Evolutionary conservation across 495 filamentous ascomycete species (phyloP).

Genomic region (Neurospora sp.): DNA sequence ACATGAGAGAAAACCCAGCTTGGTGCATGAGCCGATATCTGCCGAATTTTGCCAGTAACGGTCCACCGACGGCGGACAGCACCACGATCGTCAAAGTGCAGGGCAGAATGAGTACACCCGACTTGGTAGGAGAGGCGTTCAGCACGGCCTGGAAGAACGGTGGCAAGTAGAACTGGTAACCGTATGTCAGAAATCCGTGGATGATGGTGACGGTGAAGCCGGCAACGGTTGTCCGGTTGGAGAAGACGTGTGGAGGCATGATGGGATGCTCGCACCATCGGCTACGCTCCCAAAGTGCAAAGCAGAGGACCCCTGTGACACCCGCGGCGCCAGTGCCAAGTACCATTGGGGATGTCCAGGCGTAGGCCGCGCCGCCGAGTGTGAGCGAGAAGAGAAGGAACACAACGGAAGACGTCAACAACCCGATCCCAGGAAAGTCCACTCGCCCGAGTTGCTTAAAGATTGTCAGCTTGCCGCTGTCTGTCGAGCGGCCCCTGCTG

Average conservation of each 20-base stretch:
- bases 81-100: conserved; percentile 32
- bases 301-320: conserved; percentile 12
- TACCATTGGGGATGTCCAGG: conserved; percentile 18
- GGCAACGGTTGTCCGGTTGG: conserved; percentile 24
- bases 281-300: conserved; percentile 19
- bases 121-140: conserved; percentile 19
- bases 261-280: conserved; percentile 20
- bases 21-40: conserved; percentile 36
- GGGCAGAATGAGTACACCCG: conserved; percentile 36
- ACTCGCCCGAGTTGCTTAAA: conserved; percentile 11
- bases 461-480: neutral
- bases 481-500: conserved; percentile 7
- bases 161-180: conserved; percentile 37
- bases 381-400: conserved; percentile 25
- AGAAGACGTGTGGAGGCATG: conserved; percentile 26
- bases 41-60: conserved; percentile 32
- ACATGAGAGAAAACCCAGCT: conserved; percentile 28
- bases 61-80: conserved; percentile 25
- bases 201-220: conserved; percentile 18
- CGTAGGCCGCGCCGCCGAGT: conserved; percentile 15
- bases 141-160: conserved; percentile 40
- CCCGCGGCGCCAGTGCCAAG: conserved; percentile 12
- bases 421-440: conserved; percentile 20
- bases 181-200: conserved; percentile 24
- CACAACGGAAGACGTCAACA: conserved; percentile 21